phyloP scores from a whole-genome alignment of 1,284 basidiomycete species.

The Malassezia yamatoensis region DNA sequence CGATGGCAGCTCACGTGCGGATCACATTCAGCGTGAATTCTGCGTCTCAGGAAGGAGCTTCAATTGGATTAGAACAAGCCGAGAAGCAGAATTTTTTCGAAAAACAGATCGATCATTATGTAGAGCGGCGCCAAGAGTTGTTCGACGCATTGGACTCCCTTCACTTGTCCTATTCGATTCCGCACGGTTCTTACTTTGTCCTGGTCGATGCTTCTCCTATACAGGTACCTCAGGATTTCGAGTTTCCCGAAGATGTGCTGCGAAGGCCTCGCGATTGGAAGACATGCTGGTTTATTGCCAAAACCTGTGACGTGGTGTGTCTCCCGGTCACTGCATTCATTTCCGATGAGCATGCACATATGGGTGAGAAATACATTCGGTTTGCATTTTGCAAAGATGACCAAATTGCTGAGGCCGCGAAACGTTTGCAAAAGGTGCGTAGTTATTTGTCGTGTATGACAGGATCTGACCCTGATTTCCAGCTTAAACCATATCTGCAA shows the following conservation, averaged over 20 bases:
- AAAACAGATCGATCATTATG: constrained; percentile 67
- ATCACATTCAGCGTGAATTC: constrained; percentile 93
- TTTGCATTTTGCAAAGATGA: constrained; percentile 45
- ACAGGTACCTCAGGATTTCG: constrained; percentile 71
- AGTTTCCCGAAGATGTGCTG: constrained; percentile 70
- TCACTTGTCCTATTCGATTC: constrained; percentile 62
- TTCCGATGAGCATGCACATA: constrained; percentile 21
- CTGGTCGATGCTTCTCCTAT: constrained; percentile 68
- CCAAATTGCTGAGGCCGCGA: constrained; percentile 32
- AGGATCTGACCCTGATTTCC: background rate
- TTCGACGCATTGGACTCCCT: constrained; percentile 68
- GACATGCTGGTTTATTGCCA: constrained; percentile 52
- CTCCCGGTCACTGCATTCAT: constrained; percentile 45
- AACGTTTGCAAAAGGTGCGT: constrained; percentile 27
- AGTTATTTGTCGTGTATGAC: background rate
- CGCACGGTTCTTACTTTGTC: constrained; percentile 40
- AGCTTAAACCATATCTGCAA: constrained; percentile 5
- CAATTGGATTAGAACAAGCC: constrained; percentile 59
- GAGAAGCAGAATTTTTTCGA: constrained; percentile 66
- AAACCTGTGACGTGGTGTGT: constrained; percentile 38
- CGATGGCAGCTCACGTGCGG: constrained; percentile 77
- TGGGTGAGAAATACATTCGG: constrained; percentile 34
- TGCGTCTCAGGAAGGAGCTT: constrained; percentile 60
- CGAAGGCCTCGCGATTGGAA: constrained; percentile 75
- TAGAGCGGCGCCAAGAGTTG: constrained; percentile 66